Evolutionary conservation across 2,329 filamentous ascomycete genomes (phyloP).

Genomic region (Fusarium camptoceras): DNA sequence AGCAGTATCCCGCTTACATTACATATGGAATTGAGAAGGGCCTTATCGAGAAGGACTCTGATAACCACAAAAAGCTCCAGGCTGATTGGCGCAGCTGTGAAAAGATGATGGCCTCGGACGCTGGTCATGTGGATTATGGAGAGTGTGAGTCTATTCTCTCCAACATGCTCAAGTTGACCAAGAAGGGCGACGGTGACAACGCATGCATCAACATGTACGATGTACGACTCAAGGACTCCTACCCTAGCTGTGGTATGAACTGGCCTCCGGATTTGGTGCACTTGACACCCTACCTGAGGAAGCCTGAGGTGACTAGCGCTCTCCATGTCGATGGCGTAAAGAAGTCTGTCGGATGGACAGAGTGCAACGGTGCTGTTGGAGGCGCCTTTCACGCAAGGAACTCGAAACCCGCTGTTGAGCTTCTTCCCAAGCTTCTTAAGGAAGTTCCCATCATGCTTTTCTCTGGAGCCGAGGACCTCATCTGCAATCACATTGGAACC

Average conservation of each 20-base stretch:
- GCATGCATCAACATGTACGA: conserved; percentile 97
- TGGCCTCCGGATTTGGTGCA: conserved; percentile 89
- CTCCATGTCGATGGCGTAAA: conserved; percentile 84
- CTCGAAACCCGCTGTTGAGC: conserved; percentile 77
- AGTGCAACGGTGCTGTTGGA: conserved; percentile 86
- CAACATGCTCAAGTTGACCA: conserved; percentile 75
- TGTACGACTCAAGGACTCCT: conserved; percentile 82
- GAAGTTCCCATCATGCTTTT: conserved; percentile 87
- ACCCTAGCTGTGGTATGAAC: conserved; percentile 92
- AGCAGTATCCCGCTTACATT: conserved; percentile 91
- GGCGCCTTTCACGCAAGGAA: conserved; percentile 75
- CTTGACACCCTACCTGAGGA: conserved; percentile 87
- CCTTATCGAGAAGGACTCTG: conserved; percentile 75
- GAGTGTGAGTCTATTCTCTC: conserved; percentile 83
- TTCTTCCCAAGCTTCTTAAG: conserved; percentile 82
- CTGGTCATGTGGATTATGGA: conserved; percentile 70
- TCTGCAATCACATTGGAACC: conserved; percentile 97
- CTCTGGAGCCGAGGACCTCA: conserved; percentile 92
- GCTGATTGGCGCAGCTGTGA: conserved; percentile 76
- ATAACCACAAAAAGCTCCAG: conserved; percentile 74
- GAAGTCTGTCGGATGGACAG: conserved; percentile 86
- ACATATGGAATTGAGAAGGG: conserved; percentile 82
- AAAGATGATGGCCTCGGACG: conserved; percentile 64
- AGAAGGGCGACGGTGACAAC: conserved; percentile 63
- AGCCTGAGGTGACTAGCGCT: conserved; percentile 80